A percentile compares a stretch with the other conserved stretches of the same genome.
phyloP scores from a whole-genome alignment of 1,284 basidiomycete genomes.

The Trametes polyzona region DNA sequence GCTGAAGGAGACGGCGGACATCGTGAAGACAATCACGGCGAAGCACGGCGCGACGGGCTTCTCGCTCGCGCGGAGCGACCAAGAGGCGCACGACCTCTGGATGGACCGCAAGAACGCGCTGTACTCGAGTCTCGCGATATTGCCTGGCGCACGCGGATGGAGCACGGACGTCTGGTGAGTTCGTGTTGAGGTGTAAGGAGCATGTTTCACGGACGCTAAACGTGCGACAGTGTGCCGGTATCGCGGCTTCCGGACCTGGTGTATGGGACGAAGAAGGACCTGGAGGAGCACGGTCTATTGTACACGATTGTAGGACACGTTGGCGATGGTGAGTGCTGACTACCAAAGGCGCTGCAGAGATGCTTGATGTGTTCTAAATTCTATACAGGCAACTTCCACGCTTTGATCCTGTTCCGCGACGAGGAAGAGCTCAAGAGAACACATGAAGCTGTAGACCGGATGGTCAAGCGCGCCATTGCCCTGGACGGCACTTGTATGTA shows the following conservation, averaged over 20 bases:
- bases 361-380: not conserved
- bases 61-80: slow-evolving; percentile 65
- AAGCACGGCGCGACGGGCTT: slow-evolving; percentile 75
- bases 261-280: slow-evolving; percentile 75
- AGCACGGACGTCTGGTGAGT: slow-evolving; percentile 86
- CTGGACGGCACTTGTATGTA: slow-evolving; percentile 77
- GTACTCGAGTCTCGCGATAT: slow-evolving; percentile 69
- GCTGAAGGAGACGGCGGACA: slow-evolving; percentile 65
- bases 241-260: slow-evolving; percentile 79
- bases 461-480: slow-evolving; percentile 74
- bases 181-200: too few relatives aligned
- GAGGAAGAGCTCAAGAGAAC: slow-evolving; percentile 61
- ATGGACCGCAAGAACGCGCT: slow-evolving; percentile 84
- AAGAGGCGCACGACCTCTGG: slow-evolving; percentile 83
- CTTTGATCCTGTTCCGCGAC: slow-evolving; percentile 61
- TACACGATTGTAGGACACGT: slow-evolving; percentile 81
- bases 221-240: slow-evolving; percentile 68
- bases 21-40: slow-evolving; percentile 59
- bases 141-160: slow-evolving; percentile 72
- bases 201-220: too few relatives aligned
- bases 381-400: slow-evolving; percentile 60
- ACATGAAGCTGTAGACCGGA: slow-evolving; percentile 59
- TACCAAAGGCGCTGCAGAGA: not conserved
- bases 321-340: slow-evolving; percentile 72
- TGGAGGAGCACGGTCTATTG: slow-evolving; percentile 59